A percentile compares a stretch with the other conserved stretches of the same genome.
Evolutionary conservation across 257 asterid species (phyloP).

Genomic region (Oldenlandia corymbosa): DNA sequence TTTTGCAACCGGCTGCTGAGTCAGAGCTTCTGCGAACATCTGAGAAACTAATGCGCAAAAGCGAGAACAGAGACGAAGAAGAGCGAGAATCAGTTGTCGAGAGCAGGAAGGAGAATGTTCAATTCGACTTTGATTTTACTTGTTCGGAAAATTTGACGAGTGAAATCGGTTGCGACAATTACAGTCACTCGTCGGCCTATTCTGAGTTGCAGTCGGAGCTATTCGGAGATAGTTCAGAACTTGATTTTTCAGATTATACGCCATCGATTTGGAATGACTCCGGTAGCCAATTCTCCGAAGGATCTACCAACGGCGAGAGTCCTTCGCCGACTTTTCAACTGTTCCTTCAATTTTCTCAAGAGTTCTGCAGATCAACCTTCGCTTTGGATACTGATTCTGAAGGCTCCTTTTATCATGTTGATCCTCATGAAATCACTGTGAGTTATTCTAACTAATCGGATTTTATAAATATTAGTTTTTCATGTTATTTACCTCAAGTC

Average conservation of each 20-base stretch:
- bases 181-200: conserved; percentile 36
- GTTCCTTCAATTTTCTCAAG: conserved; percentile 54
- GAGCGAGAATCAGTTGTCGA: conserved; percentile 18
- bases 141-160: conserved; percentile 71
- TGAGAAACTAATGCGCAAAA: conserved; percentile 19
- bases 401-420: conserved; percentile 3
- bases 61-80: conserved; percentile 32
- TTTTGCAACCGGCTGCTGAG: conserved; percentile 17
- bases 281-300: conserved; percentile 88
- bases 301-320: conserved; percentile 44
- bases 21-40: conserved; percentile 15
- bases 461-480: background rate
- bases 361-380: conserved; percentile 51
- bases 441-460: conserved; percentile 22
- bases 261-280: conserved; percentile 63
- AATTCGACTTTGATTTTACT: conserved; percentile 46
- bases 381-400: conserved; percentile 8
- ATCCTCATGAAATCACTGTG: conserved; percentile 43
- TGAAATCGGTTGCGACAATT: conserved; percentile 25
- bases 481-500: too few species aligned
- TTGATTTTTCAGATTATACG: conserved; percentile 52
- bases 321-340: conserved; percentile 63
- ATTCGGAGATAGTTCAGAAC: conserved; percentile 38
- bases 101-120: conserved; percentile 10
- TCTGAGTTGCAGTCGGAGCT: conserved; percentile 36